phyloP scores from a whole-genome alignment of 2,329 filamentous ascomycete species.

The Hypoxylon sp. region DNA sequence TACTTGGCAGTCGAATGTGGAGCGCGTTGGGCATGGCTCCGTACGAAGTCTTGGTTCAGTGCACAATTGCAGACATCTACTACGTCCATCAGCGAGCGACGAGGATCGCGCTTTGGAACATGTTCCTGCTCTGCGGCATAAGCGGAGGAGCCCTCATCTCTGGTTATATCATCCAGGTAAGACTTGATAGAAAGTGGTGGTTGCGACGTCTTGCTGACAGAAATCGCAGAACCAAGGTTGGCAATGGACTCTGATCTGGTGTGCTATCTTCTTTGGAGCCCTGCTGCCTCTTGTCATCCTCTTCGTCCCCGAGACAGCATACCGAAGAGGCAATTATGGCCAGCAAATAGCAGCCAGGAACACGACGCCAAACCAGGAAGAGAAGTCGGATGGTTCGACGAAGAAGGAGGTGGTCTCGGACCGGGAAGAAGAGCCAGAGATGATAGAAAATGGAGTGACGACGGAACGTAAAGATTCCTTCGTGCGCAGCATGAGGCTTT shows the following conservation, averaged over 20 bases:
- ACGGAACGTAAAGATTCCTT: constrained; percentile 45
- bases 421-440: constrained; percentile 33
- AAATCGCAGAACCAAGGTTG: constrained; percentile 48
- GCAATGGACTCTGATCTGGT: constrained; percentile 57
- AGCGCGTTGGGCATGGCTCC: constrained; percentile 59
- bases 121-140: constrained; percentile 52
- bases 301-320: constrained; percentile 61
- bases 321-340: constrained; percentile 47
- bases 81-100: constrained; percentile 56
- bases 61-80: constrained; percentile 57
- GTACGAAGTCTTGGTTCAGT: constrained; percentile 61
- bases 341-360: constrained; percentile 23
- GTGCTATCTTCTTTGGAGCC: constrained; percentile 55
- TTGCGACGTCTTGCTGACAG: constrained; percentile 11
- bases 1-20: constrained; percentile 56
- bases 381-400: constrained; percentile 32
- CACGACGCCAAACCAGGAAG: constrained; percentile 15
- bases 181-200: neutral
- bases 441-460: constrained; percentile 38
- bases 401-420: constrained; percentile 34
- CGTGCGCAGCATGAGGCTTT: constrained; percentile 47
- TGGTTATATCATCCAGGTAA: constrained; percentile 51
- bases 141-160: constrained; percentile 52
- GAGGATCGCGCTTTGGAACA: constrained; percentile 52
- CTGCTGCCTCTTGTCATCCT: constrained; percentile 54